Percentiles rank a stretch among this genome's conserved stretches.
Conservation (phyloP, 2,329 filamentous ascomycete genomes). For the Penicillium sp. region DNA sequence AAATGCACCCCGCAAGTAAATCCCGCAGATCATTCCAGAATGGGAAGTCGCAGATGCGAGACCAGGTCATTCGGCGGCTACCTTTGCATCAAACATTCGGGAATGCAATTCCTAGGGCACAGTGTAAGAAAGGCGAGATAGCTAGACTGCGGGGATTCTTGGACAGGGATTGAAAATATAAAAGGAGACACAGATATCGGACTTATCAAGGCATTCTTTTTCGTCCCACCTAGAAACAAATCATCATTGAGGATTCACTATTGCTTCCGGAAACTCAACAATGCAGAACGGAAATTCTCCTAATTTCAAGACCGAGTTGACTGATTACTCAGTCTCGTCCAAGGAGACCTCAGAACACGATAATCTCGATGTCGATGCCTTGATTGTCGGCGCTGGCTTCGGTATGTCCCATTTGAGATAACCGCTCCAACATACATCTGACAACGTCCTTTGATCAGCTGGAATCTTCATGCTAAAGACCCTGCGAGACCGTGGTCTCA, state of each 20-base stretch:
- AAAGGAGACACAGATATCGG: not conserved
- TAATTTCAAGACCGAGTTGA: slow-evolving; percentile 6
- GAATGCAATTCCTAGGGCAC: not conserved
- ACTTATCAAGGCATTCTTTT: not conserved
- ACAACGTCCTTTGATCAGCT: not conserved
- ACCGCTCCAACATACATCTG: not conserved
- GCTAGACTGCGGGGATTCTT: not conserved
- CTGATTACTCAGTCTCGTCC: slow-evolving; percentile 7
- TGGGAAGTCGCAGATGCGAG: not conserved
- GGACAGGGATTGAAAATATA: not conserved
- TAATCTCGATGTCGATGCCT: slow-evolving; percentile 25
- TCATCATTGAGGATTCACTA: not conserved
- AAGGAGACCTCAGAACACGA: slow-evolving; percentile 12
- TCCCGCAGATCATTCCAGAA: not conserved
- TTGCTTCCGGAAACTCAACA: not conserved
- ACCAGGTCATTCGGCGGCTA: not conserved
- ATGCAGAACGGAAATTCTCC: not conserved
- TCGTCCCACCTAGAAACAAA: not conserved
- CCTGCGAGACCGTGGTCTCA: slow-evolving; percentile 36
- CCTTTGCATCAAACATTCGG: not conserved
- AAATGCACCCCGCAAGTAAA: not conserved
- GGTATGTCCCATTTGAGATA: slow-evolving; percentile 6
- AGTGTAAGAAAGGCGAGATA: not conserved
- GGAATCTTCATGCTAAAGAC: slow-evolving; percentile 11
- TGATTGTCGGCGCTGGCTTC: slow-evolving; percentile 30